phyloP scores from a whole-genome alignment of 2,329 filamentous ascomycete genomes.

The Clarireedia homoeocarpa region DNA sequence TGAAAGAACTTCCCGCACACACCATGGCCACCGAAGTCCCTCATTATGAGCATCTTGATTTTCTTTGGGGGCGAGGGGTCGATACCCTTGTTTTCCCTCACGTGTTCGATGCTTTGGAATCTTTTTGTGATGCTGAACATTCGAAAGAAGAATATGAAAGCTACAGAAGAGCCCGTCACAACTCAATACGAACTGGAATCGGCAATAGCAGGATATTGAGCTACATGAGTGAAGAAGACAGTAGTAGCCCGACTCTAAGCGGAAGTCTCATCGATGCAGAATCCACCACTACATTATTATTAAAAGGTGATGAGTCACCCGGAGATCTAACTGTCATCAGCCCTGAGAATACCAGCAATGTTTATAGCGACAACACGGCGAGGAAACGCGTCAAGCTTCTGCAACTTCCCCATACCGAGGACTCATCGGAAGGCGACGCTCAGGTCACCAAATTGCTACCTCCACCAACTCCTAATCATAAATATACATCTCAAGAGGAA shows the following conservation, averaged over 20 bases:
- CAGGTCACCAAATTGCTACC: neutral
- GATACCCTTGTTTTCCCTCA: conserved; percentile 75
- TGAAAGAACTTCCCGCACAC: conserved; percentile 75
- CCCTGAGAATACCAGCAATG: neutral
- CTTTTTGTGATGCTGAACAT: conserved; percentile 52
- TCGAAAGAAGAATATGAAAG: conserved; percentile 52
- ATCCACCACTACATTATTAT: neutral
- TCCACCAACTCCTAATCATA: neutral
- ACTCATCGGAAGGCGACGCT: conserved; percentile 15
- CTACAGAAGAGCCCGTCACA: conserved; percentile 34
- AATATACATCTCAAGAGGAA: neutral
- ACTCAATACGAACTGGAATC: conserved; percentile 17
- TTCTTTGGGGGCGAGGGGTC: conserved; percentile 87
- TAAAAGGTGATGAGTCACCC: conserved; percentile 1
- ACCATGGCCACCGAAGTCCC: conserved; percentile 81
- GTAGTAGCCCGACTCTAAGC: conserved; percentile 10
- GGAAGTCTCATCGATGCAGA: conserved; percentile 11
- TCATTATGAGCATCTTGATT: conserved; percentile 95
- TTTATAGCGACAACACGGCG: conserved; percentile 3
- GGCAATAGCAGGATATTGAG: conserved; percentile 10
- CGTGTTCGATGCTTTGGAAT: conserved; percentile 81
- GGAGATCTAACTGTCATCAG: neutral
- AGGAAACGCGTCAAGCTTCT: conserved; percentile 1
- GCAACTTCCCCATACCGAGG: conserved; percentile 11
- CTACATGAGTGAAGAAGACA: conserved; percentile 21